These are phyloP conservation scores for Hypoxylon lenormandii DNA, from an alignment of 495 filamentous ascomycete genomes.

Conservation along the genomic window DNA sequence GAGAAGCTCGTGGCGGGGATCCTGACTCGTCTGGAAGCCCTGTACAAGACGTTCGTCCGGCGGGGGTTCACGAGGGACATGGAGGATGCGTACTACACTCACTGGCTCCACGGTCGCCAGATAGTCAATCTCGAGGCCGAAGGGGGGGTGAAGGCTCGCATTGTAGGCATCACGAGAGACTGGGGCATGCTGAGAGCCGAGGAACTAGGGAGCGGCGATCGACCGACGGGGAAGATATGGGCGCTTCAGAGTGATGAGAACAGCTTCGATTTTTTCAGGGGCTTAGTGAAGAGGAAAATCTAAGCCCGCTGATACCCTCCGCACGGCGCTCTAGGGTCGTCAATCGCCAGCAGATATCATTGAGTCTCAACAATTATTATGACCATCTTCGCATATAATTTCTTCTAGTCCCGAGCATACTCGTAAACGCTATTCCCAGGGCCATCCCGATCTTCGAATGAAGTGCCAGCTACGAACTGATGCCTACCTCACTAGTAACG, in stretches of 20 bases:
- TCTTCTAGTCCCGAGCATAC: no score
- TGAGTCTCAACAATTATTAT: not conserved
- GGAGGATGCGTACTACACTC: conserved; percentile 81
- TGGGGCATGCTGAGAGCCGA: conserved; percentile 86
- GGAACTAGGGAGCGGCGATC: conserved; percentile 78
- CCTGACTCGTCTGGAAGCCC: conserved; percentile 78
- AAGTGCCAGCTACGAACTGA: no score
- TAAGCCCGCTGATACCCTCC: conserved; percentile 45
- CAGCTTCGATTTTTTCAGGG: conserved; percentile 97
- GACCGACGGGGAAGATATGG: conserved; percentile 79
- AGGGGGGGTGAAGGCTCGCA: conserved; percentile 79
- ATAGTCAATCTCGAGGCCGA: conserved; percentile 88
- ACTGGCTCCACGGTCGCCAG: conserved; percentile 93
- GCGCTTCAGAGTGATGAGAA: conserved; percentile 95
- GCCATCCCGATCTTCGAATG: no score
- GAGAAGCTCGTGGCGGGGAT: conserved; percentile 89
- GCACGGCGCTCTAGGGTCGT: no score
- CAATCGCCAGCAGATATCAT: no score
- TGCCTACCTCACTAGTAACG: no score
- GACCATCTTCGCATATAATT: no score
- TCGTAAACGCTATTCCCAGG: no score
- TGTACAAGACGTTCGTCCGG: conserved; percentile 79
- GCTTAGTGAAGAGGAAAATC: conserved; percentile 84
- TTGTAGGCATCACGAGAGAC: conserved; percentile 88
- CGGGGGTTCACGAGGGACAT: conserved; percentile 78